Evolutionary conservation across 495 filamentous ascomycete genomes (phyloP).

Genomic region (Friedmanniomyces endolithicus): DNA sequence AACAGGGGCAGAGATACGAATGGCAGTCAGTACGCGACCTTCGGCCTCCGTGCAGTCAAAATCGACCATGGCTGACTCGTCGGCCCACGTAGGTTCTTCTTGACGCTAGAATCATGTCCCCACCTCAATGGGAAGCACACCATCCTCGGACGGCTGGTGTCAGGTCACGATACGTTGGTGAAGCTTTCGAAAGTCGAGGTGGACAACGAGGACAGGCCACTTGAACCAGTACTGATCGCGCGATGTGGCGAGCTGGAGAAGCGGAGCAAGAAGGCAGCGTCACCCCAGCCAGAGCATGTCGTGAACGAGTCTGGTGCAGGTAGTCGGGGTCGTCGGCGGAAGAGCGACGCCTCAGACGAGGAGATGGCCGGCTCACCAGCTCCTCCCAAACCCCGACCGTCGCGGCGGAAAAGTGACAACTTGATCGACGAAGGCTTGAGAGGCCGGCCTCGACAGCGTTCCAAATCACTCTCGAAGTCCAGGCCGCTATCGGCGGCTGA

Average conservation of each 20-base stretch:
- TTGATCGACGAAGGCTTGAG: constrained; percentile 24
- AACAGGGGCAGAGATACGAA: constrained; percentile 35
- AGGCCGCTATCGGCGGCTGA: constrained; percentile 1
- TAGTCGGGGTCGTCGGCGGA: constrained; percentile 10
- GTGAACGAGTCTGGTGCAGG: not conserved
- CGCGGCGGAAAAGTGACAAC: constrained; percentile 24
- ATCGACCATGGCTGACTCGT: not conserved
- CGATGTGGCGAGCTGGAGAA: constrained; percentile 34
- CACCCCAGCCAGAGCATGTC: not conserved
- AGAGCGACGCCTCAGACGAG: constrained; percentile 11
- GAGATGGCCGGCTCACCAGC: constrained; percentile 10
- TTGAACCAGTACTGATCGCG: constrained; percentile 27
- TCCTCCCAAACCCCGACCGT: not conserved
- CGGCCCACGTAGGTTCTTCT: constrained; percentile 32
- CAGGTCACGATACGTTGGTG: constrained; percentile 28
- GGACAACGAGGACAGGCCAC: constrained; percentile 30
- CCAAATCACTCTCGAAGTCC: constrained; percentile 12
- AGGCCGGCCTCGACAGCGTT: constrained; percentile 24
- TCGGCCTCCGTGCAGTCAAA: not conserved
- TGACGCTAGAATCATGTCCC: constrained; percentile 32
- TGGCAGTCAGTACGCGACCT: constrained; percentile 30
- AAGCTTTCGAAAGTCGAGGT: constrained; percentile 29
- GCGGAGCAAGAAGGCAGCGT: constrained; percentile 15
- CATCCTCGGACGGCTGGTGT: constrained; percentile 32
- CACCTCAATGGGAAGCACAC: constrained; percentile 34